Evolutionary conservation across 768 basidiomycete species (phyloP).

Genomic region (Kondoa malvinella): DNA sequence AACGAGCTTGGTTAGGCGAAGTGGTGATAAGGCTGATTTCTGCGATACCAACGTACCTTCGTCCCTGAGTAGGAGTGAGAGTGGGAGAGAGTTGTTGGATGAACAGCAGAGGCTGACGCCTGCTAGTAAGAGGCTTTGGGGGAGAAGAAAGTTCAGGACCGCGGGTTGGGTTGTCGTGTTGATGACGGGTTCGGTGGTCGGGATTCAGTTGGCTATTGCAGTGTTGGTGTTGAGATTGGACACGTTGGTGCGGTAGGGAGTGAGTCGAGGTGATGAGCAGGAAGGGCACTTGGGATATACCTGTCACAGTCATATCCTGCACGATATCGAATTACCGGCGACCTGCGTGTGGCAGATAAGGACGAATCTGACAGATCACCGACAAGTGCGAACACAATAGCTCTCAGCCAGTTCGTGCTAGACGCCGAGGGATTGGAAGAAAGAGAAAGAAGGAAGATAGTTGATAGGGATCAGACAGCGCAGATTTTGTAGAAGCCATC

Average conservation of each 20-base stretch:
- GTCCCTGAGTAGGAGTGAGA: not conserved
- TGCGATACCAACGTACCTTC: slow-evolving; percentile 12
- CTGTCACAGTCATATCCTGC: not conserved
- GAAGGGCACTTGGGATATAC: not conserved
- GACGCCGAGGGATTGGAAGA: no score
- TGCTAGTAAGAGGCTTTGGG: slow-evolving; percentile 15
- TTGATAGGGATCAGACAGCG: not conserved
- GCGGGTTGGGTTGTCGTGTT: slow-evolving; percentile 11
- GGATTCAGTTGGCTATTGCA: slow-evolving; percentile 12
- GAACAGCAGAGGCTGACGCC: not conserved
- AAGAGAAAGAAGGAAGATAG: no score
- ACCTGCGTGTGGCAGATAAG: no score
- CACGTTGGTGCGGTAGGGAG: not conserved
- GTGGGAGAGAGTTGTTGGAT: not conserved
- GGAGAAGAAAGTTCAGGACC: slow-evolving; percentile 6
- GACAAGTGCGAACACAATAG: no score
- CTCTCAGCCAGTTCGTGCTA: no score
- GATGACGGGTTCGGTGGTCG: slow-evolving; percentile 5
- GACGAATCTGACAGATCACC: no score
- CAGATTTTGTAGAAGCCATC: not conserved
- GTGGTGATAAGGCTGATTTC: slow-evolving; percentile 13
- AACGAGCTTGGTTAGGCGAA: slow-evolving; percentile 7
- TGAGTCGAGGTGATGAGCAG: not conserved
- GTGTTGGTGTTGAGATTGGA: slow-evolving; percentile 11
- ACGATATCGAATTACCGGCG: not conserved